phyloP scores from a whole-genome alignment of 805 yeast species.

The Limtongia smithiae region DNA sequence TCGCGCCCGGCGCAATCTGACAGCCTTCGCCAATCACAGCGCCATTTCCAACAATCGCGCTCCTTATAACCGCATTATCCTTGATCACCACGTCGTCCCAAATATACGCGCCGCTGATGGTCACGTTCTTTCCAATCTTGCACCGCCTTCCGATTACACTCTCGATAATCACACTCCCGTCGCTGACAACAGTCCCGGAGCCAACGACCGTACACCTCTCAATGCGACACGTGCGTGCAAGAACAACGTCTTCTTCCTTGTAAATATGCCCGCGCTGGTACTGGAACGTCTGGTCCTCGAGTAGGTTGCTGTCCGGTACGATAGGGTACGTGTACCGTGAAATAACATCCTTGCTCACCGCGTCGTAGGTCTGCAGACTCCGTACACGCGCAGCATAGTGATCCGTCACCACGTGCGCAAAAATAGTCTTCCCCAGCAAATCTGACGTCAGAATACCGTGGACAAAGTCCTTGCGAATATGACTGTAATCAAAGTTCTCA shows the following conservation, averaged over 20 bases:
- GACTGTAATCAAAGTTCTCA: constrained; percentile 93
- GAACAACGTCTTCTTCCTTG: constrained; percentile 80
- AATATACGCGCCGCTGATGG: constrained; percentile 68
- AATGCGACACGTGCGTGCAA: constrained; percentile 89
- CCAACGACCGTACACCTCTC: constrained; percentile 83
- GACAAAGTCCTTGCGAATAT: constrained; percentile 79
- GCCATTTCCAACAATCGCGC: constrained; percentile 67
- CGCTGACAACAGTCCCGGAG: constrained; percentile 68
- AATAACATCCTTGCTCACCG: constrained; percentile 82
- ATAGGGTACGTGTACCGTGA: constrained; percentile 93
- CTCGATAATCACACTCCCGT: constrained; percentile 58
- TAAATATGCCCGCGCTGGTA: constrained; percentile 84
- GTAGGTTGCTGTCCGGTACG: constrained; percentile 77
- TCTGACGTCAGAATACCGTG: constrained; percentile 89
- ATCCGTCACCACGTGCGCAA: constrained; percentile 75
- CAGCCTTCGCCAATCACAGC: constrained; percentile 55
- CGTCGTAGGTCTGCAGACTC: constrained; percentile 88
- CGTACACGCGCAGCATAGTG: constrained; percentile 94
- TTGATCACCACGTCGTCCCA: constrained; percentile 81
- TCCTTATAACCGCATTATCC: constrained; percentile 56
- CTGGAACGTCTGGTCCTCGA: constrained; percentile 66
- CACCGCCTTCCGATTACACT: constrained; percentile 86
- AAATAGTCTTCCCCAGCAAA: constrained; percentile 82
- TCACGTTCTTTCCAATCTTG: constrained; percentile 73
- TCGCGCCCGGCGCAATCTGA: constrained; percentile 61